A percentile compares a stretch with the other conserved stretches of the same genome.
Conservation (phyloP, 306 rosid species). For the Cicer arietinum region DNA sequence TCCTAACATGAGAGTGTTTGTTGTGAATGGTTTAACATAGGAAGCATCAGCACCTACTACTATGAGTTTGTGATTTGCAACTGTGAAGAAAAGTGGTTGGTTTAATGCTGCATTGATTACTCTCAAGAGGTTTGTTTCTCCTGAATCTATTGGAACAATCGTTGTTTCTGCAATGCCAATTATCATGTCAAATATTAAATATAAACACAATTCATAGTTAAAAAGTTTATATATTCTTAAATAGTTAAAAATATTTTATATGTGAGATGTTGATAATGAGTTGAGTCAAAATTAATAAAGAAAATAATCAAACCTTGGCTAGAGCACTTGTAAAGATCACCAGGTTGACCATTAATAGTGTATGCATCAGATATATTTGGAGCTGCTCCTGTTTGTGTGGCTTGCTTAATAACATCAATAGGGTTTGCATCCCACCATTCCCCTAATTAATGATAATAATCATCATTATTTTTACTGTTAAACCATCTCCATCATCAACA, state of each 20-base stretch:
- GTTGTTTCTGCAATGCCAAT: slow-evolving; percentile 58
- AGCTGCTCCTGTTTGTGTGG: slow-evolving; percentile 76
- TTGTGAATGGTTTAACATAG: slow-evolving; percentile 86
- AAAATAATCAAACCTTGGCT: slow-evolving; percentile 56
- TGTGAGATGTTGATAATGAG: neutral
- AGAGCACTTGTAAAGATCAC: slow-evolving; percentile 92
- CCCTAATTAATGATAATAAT: slow-evolving; percentile 48
- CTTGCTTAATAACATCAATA: slow-evolving; percentile 67
- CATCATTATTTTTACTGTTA: slow-evolving; percentile 8
- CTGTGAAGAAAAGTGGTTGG: slow-evolving; percentile 72
- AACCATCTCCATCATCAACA: slow-evolving; percentile 12
- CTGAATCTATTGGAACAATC: slow-evolving; percentile 67
- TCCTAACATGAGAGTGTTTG: slow-evolving; percentile 74
- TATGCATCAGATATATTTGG: slow-evolving; percentile 85
- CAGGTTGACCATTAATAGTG: slow-evolving; percentile 96
- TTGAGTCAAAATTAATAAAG: neutral
- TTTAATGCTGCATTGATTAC: slow-evolving; percentile 80
- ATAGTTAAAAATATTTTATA: no score
- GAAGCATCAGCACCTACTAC: slow-evolving; percentile 96
- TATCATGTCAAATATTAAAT: neutral
- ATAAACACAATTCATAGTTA: no score
- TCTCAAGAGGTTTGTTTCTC: slow-evolving; percentile 86
- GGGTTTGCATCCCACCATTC: slow-evolving; percentile 99
- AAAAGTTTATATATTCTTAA: no score
- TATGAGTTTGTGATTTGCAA: slow-evolving; percentile 83